Evolutionary conservation across 495 filamentous ascomycete genomes (phyloP).

Genomic region (Aspergillus steynii): DNA sequence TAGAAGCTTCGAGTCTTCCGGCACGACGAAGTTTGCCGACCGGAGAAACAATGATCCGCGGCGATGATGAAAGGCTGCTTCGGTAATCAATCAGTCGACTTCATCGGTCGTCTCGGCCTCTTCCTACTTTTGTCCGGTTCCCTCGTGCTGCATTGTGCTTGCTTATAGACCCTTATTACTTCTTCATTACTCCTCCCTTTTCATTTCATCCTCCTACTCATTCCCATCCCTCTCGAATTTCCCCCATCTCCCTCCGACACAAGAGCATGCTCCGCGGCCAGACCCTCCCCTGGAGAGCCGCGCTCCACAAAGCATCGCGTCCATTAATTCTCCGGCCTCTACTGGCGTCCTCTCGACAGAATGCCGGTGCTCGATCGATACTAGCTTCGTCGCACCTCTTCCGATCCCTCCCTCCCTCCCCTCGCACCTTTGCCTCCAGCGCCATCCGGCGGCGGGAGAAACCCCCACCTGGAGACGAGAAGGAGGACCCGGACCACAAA

Average conservation of each 20-base stretch:
- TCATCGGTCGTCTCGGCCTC: conserved; percentile 20
- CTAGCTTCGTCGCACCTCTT: conserved; percentile 30
- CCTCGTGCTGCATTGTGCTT: conserved; percentile 6
- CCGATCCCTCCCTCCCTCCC: conserved; percentile 30
- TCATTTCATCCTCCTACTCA: conserved; percentile 8
- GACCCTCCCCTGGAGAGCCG: conserved; percentile 57
- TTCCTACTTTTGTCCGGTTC: conserved; percentile 14
- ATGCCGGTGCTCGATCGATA: conserved; percentile 39
- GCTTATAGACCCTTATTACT: conserved; percentile 3
- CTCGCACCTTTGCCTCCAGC: conserved; percentile 46
- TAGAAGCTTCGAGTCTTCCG: conserved; percentile 41
- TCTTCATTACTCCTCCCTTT: conserved; percentile 9
- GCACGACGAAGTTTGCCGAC: conserved; percentile 33
- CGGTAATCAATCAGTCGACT: conserved; percentile 31
- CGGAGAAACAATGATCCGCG: conserved; percentile 29
- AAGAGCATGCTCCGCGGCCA: conserved; percentile 56
- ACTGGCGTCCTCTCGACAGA: conserved; percentile 35
- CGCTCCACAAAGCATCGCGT: conserved; percentile 49
- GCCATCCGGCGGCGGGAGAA: conserved; percentile 45
- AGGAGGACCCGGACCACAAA: conserved; percentile 36
- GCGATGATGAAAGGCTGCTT: conserved; percentile 41
- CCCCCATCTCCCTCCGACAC: neutral
- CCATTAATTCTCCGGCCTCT: conserved; percentile 35
- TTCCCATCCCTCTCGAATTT: conserved; percentile 7
- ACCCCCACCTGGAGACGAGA: conserved; percentile 39